Evolutionary conservation across 2,329 filamentous ascomycete genomes (phyloP), one percentile per base, ranked within the genome.

Genomic region (Kalaharituber pfeilii): DNA sequence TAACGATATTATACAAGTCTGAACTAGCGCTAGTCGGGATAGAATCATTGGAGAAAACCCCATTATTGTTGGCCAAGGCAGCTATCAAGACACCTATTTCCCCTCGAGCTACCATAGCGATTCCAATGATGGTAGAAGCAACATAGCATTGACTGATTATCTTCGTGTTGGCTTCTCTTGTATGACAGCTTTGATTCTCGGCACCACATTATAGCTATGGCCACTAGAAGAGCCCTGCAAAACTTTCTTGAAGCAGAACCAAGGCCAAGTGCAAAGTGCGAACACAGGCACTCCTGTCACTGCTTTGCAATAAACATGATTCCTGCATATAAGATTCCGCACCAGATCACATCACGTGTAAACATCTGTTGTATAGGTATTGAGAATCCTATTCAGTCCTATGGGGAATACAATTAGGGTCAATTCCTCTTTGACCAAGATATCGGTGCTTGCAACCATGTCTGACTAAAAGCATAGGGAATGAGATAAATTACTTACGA

Each of bases 41-140:
- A 11, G 22, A 44, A 13, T 28, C 30, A 36, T 9, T 39, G 39
- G 36, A 27, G 49, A 75, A 75, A 13, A 74, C 66, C 0, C 70
- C 69, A 1, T 71, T 69, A 47, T 69, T 73, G 62, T 84, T 74
- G 0, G 81, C 81, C 0, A 87, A 66, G 0, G 80, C 78, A 1
- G 80, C 79, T 57, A 91, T 85, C 44, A 89, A 66, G 57, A 86
- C 86, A 0, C 84, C 83, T 29, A 89, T 85, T 65, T 91, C 84
- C 0, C 84, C 84, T n/a, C 84, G 73, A 0, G 84, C 78, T 0
- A 82, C 76, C 84, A 89, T 89, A 2, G 77, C 77, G 18, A 75
- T 70, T 0, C 80, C 80, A 0, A 88, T 68, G 2, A 88, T 78
- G 0, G 75, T 71, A 0, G 79, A 74, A 0, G 8, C 42, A 20